phyloP scores from a whole-genome alignment of 2,329 filamentous ascomycete species.

The Rugonectria rugulosa region DNA sequence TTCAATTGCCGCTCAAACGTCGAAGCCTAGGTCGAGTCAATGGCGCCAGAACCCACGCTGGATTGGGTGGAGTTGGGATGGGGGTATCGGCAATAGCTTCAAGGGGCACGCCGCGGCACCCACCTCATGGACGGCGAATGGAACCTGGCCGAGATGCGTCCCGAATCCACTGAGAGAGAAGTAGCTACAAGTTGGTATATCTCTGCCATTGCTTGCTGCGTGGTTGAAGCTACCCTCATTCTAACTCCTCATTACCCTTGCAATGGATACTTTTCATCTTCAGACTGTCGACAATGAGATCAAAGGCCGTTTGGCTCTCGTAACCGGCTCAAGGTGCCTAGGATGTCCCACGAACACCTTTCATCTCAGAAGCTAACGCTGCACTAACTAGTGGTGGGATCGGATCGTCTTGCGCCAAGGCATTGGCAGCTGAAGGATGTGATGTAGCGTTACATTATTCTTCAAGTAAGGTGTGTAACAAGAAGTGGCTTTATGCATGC shows the following conservation, averaged over 20 bases:
- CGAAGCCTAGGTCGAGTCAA: not conserved
- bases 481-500: not conserved
- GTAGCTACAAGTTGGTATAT: no score
- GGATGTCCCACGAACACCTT: constrained; percentile 6
- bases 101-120: no score
- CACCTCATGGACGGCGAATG: not conserved
- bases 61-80: not conserved
- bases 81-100: not conserved
- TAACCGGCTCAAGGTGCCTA: constrained; percentile 29
- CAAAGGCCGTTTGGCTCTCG: constrained; percentile 29
- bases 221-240: not conserved
- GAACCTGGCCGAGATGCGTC: not conserved
- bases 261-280: constrained; percentile 14
- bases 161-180: no score
- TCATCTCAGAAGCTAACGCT: not conserved
- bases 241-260: constrained; percentile 1
- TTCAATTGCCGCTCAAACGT: constrained; percentile 13
- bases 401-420: constrained; percentile 42
- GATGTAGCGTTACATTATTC: constrained; percentile 46
- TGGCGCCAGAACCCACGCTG: not conserved
- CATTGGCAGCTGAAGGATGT: constrained; percentile 45
- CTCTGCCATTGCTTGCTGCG: not conserved
- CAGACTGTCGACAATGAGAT: constrained; percentile 24
- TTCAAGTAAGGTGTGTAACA: constrained; percentile 39
- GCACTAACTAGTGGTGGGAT: constrained; percentile 46